These are phyloP conservation scores for Scleromitrula shiraiana DNA, from an alignment of 2,329 filamentous ascomycete genomes.

Conservation along the genomic window DNA sequence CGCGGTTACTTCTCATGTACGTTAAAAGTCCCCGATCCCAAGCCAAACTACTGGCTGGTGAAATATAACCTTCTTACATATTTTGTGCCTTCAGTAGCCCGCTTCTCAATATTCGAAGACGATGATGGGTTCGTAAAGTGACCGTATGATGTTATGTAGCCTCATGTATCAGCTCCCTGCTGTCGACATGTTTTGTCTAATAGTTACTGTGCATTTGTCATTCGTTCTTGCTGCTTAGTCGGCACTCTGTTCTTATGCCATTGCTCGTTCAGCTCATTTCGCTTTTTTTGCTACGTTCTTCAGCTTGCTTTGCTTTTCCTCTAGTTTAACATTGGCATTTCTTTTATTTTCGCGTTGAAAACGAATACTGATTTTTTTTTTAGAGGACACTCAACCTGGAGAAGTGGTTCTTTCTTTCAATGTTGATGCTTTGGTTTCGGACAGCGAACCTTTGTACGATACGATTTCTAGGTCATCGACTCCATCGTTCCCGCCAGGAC, in stretches of 20 bases:
- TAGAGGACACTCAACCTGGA: constrained; percentile 52
- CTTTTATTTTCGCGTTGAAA: background rate
- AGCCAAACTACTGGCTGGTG: constrained; percentile 34
- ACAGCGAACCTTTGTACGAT: constrained; percentile 19
- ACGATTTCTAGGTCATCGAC: constrained; percentile 27
- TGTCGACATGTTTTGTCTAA: no score
- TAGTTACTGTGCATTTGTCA: no score
- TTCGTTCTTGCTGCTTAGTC: background rate
- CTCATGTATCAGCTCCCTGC: constrained; percentile 14
- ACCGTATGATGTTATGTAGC: constrained; percentile 22
- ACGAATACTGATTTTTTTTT: constrained; percentile 35
- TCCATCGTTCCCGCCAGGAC: constrained; percentile 41
- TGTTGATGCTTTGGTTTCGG: constrained; percentile 55
- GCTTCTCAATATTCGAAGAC: constrained; percentile 39
- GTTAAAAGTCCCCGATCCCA: constrained; percentile 46
- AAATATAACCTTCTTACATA: constrained; percentile 43
- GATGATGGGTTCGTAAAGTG: constrained; percentile 54
- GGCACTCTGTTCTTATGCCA: no score
- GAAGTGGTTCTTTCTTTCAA: constrained; percentile 46
- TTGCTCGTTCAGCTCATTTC: background rate
- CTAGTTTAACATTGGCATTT: background rate
- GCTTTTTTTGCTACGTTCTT: background rate
- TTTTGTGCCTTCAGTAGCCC: constrained; percentile 33
- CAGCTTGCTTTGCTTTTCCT: background rate
- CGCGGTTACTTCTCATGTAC: constrained; percentile 49